phyloP scores from a whole-genome alignment of 1,139 yeast genomes.

The Blastobotrys elegans region DNA sequence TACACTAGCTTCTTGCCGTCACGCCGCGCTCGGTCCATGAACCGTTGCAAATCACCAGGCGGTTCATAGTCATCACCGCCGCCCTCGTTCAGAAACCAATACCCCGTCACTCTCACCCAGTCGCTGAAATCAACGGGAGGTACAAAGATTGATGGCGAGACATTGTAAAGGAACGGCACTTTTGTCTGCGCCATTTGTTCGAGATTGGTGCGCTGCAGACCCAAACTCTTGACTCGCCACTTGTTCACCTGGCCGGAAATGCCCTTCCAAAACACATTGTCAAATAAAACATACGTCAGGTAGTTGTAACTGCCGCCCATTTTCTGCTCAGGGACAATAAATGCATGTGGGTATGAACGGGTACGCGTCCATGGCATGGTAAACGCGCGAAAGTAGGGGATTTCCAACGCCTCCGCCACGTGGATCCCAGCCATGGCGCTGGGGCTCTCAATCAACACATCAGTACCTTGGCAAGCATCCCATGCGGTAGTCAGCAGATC shows the following conservation, averaged over 20 bases:
- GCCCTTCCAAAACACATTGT: conserved; percentile 90
- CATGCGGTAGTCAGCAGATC: conserved; percentile 68
- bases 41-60: conserved; percentile 52
- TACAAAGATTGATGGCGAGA: conserved; percentile 82
- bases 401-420: conserved; percentile 83
- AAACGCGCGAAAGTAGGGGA: conserved; percentile 90
- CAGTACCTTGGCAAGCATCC: conserved; percentile 82
- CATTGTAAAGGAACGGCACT: conserved; percentile 84
- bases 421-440: conserved; percentile 95
- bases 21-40: conserved; percentile 56
- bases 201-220: conserved; percentile 63
- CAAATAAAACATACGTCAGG: conserved; percentile 87
- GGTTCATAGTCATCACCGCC: conserved; percentile 47
- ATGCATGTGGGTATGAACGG: conserved; percentile 93
- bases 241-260: conserved; percentile 81
- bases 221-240: conserved; percentile 72
- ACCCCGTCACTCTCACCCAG: conserved; percentile 92
- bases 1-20: conserved; percentile 71
- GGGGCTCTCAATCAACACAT: conserved; percentile 85
- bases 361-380: conserved; percentile 99
- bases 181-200: conserved; percentile 67
- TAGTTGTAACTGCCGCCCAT: conserved; percentile 91
- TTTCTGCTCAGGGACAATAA: conserved; percentile 88
- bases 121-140: conserved; percentile 92
- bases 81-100: conserved; percentile 86